Evolutionary conservation across 2,329 filamentous ascomycete genomes (phyloP), one percentile per base, ranked within the genome.

Genomic region (Pseudogymnoascus sp.): DNA sequence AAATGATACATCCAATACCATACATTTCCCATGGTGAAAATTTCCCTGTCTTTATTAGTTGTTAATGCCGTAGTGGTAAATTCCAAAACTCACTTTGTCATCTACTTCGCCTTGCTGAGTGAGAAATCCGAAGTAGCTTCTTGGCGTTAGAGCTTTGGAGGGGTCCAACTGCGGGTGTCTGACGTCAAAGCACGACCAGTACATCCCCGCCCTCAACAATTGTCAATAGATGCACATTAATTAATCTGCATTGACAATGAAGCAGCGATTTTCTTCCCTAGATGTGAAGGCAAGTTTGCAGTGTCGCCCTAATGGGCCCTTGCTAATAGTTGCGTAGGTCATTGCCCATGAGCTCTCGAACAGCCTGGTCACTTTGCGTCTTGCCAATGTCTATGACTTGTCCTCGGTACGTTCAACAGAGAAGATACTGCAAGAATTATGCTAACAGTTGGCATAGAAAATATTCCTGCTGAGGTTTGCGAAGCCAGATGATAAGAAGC

Each of bases 391-490:
- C 74, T 97, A 99, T 79, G 95, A 99, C 75, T 85, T 99, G 65
- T 96, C 91, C 67, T 92, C 92, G 68, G 82, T 84, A 77, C 36
- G 77, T 66, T 68, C 59, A 31, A 45, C 31, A 42, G 39, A 45
- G 36, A 62, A 45, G 10, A 12, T 31, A 36, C 51, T 26, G 23
- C 47, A 42, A 18, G 36, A 34, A 21, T 34, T 8, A 65, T 69
- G 14, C 70, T 66, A 45, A 31, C 47, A 66, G 29, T 63, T 60
- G 14, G n/a, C 26, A 45, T 64, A 83, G 79, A 92, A 93, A 73
- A 97, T 97, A 72, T 91, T 97, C 73, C 86, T 97, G 26, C 84
- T 99, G 76, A 97, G 97, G 74, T 95, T 99, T 73, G 87, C 92
- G 63, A 96, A 95, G 75, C 91, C 93, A 47, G 88, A 93, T 72